These are phyloP conservation scores for Solanum sitiens DNA, from an alignment of 257 asterid species.

Conservation along the genomic window DNA sequence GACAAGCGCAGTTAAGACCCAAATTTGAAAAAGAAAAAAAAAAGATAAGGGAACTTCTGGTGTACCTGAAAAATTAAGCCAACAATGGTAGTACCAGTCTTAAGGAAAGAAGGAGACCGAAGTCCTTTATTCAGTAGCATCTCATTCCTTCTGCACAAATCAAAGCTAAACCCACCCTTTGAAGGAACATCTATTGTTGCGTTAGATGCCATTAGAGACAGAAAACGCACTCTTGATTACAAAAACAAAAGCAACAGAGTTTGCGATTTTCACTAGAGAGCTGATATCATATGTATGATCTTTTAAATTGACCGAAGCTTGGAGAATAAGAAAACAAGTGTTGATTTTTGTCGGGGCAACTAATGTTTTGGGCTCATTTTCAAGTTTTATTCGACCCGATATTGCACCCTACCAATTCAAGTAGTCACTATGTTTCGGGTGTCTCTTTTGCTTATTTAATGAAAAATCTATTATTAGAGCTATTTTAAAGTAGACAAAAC, in stretches of 20 bases:
- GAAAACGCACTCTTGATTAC: not conserved
- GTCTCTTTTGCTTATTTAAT: too few relatives aligned
- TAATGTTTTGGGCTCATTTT: not conserved
- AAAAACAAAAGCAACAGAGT: not conserved
- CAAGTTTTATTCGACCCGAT: not conserved
- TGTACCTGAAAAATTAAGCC: constrained; percentile 72
- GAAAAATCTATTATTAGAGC: too few relatives aligned
- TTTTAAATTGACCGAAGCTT: not conserved
- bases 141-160: constrained; percentile 72
- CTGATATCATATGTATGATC: not conserved
- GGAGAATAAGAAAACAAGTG: not conserved
- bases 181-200: constrained; percentile 12
- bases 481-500: too few relatives aligned
- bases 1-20: not conserved
- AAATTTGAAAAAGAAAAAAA: not conserved
- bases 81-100: constrained; percentile 93
- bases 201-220: not conserved
- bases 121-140: constrained; percentile 80
- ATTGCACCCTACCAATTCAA: not conserved
- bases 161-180: constrained; percentile 68
- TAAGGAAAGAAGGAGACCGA: constrained; percentile 51
- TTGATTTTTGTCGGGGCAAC: not conserved
- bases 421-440: too few relatives aligned
- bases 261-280: not conserved
- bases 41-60: not conserved